These are phyloP conservation scores for Ambrosia artemisiifolia DNA, from an alignment of 129 eudicot genomes.

Conservation along the genomic window DNA sequence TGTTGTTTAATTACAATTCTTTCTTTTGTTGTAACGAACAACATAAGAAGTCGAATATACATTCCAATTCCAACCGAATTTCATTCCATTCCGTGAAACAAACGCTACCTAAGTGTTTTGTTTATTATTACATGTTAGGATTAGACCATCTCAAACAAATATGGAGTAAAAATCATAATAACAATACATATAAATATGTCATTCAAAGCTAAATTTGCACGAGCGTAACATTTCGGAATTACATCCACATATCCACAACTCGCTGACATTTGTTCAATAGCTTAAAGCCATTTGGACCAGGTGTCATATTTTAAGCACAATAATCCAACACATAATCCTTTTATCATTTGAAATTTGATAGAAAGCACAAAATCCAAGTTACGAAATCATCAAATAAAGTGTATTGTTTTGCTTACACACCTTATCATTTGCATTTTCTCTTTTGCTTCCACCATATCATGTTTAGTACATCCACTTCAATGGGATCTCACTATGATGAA, in stretches of 20 bases:
- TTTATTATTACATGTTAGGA: no score
- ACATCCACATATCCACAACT: not conserved
- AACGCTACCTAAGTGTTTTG: no score
- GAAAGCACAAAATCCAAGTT: slow-evolving; percentile 19
- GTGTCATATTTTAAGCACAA: slow-evolving; percentile 5
- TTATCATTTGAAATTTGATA: slow-evolving; percentile 16
- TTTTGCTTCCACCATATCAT: slow-evolving; percentile 16
- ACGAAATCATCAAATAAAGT: slow-evolving; percentile 21
- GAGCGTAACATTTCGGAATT: no score
- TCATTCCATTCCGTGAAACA: no score
- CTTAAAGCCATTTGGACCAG: not conserved
- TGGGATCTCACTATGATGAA: slow-evolving; percentile 1
- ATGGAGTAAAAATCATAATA: no score
- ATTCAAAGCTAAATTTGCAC: no score
- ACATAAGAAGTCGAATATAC: no score
- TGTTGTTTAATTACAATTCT: no score
- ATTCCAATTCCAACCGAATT: no score
- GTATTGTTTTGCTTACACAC: slow-evolving; percentile 17
- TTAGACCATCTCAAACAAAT: no score
- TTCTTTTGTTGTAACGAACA: no score
- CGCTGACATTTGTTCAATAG: not conserved
- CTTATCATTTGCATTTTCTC: slow-evolving; percentile 32
- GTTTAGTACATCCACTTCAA: not conserved
- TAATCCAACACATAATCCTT: slow-evolving; percentile 7
- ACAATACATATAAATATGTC: no score